Evolutionary conservation across 768 basidiomycete genomes (phyloP).

Genomic region (Mycena alexandri): DNA sequence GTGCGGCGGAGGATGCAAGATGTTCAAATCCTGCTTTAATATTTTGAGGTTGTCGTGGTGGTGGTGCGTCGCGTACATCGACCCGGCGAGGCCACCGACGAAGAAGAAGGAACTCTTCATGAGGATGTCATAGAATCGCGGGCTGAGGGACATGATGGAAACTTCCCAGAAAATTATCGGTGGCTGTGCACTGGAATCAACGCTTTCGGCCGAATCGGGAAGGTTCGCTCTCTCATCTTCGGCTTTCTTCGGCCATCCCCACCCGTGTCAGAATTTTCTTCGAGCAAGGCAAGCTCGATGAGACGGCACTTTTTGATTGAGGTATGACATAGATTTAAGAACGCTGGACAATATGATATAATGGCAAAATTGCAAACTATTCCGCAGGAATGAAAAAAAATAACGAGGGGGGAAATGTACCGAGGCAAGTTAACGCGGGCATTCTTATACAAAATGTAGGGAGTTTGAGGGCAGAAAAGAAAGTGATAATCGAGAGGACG

Average conservation of each 20-base stretch:
- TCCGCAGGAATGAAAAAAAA: constrained; percentile 38
- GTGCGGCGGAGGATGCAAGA: constrained; percentile 32
- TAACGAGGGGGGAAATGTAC: constrained; percentile 18
- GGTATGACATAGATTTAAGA: constrained; percentile 34
- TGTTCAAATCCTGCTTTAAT: constrained; percentile 37
- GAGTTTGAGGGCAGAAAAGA: constrained; percentile 1
- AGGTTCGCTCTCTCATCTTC: no score
- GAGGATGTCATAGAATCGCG: constrained; percentile 32
- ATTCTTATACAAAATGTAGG: constrained; percentile 34
- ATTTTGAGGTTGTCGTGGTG: constrained; percentile 40
- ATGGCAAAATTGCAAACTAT: constrained; percentile 21
- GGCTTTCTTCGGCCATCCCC: no score
- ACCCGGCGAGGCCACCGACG: constrained; percentile 35
- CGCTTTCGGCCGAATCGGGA: no score
- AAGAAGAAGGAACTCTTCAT: constrained; percentile 32
- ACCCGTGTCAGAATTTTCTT: no score
- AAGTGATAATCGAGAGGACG: constrained; percentile 19
- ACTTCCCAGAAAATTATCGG: constrained; percentile 4
- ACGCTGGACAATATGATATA: constrained; percentile 35
- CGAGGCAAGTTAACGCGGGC: constrained; percentile 25
- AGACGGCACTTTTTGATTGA: neutral
- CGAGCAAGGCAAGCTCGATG: no score
- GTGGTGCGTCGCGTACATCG: constrained; percentile 38
- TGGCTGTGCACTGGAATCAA: constrained; percentile 4
- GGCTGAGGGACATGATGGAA: constrained; percentile 23